phyloP scores from a whole-genome alignment of 1,139 yeast genomes.

The Yamadazyma dendronema region DNA sequence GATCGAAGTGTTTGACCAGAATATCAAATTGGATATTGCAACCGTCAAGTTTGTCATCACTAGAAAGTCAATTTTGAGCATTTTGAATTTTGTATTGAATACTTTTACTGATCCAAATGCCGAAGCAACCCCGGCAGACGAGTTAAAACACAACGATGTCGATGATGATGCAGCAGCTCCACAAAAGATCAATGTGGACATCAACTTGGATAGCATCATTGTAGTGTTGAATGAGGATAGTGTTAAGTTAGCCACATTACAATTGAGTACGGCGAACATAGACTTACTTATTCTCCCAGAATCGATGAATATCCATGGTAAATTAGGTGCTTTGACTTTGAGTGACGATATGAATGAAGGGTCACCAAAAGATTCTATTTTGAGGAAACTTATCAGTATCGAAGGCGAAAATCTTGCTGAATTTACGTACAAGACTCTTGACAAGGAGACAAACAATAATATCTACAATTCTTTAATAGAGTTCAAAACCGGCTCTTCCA shows the following conservation, averaged over 20 bases:
- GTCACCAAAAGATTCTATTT: slow-evolving; percentile 54
- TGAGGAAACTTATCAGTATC: slow-evolving; percentile 70
- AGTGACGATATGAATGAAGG: slow-evolving; percentile 75
- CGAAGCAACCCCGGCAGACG: slow-evolving; percentile 64
- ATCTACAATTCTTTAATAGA: slow-evolving; percentile 60
- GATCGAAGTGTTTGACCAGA: slow-evolving; percentile 78
- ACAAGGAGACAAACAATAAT: slow-evolving; percentile 45
- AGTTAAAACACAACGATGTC: slow-evolving; percentile 60
- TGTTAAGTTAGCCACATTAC: slow-evolving; percentile 73
- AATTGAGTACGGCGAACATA: slow-evolving; percentile 72
- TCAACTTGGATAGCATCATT: slow-evolving; percentile 72
- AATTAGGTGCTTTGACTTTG: slow-evolving; percentile 75
- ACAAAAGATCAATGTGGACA: slow-evolving; percentile 66
- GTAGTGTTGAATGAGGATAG: slow-evolving; percentile 83
- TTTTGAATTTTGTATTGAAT: slow-evolving; percentile 77
- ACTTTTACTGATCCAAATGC: slow-evolving; percentile 86
- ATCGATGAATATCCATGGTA: slow-evolving; percentile 71
- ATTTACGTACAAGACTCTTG: slow-evolving; percentile 79
- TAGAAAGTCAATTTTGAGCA: slow-evolving; percentile 73
- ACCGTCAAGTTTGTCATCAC: slow-evolving; percentile 76
- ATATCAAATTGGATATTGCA: slow-evolving; percentile 70
- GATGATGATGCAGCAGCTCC: slow-evolving; percentile 59
- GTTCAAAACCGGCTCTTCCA: slow-evolving; percentile 73
- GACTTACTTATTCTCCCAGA: slow-evolving; percentile 70
- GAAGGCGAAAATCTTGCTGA: slow-evolving; percentile 85